Evolutionary conservation across 768 basidiomycete species (phyloP), one percentile per base, ranked within the genome.

Genomic region (Tricholoma sp.): DNA sequence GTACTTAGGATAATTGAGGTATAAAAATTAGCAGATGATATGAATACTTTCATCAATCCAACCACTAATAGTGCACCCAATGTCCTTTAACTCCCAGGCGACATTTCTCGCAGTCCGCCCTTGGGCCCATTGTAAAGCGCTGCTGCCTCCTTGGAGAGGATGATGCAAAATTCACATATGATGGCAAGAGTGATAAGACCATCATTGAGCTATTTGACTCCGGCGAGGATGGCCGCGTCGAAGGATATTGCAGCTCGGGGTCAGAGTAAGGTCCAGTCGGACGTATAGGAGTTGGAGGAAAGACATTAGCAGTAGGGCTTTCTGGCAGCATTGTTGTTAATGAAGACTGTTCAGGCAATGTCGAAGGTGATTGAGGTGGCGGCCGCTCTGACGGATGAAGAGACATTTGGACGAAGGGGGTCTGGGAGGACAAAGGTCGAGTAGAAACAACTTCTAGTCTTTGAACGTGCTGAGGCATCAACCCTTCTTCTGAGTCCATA

Each of bases 121-220:
- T 79, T 3, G 86, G 87, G 29, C 86, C 86, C 86, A 88, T 88
- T 55, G 80, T 83, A 57, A 87, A 77, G 4, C 81, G 75, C 58
- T 78, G 80, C 56, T 72, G 47, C 28, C 15, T 77, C 56, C 74
- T 69, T 2, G 68, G 57, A 8, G 68, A 58, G 7, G 24, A 42
- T 42, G 41, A 9, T 10, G 59, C 29, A 28, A 58, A 41, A 29
- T 52, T 49, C 45, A 59, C 29, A 41, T 56, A 55, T 20, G 62
- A 58, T 0, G 55, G 34, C n/a, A 42, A 49, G 5, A 59, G 61
- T 9, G 65, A 64, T n/a, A 65, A 59, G 24, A 62, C 36, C 42
- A 58, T 57, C 49, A 68, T 64, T 9, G 56, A 42, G 37, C 37
- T 57, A 20, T 52, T 36, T 20, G 57, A 51, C n/a, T 42, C 53